phyloP scores from a whole-genome alignment of 306 rosid species.

The Hylodesmum podocarpum region DNA sequence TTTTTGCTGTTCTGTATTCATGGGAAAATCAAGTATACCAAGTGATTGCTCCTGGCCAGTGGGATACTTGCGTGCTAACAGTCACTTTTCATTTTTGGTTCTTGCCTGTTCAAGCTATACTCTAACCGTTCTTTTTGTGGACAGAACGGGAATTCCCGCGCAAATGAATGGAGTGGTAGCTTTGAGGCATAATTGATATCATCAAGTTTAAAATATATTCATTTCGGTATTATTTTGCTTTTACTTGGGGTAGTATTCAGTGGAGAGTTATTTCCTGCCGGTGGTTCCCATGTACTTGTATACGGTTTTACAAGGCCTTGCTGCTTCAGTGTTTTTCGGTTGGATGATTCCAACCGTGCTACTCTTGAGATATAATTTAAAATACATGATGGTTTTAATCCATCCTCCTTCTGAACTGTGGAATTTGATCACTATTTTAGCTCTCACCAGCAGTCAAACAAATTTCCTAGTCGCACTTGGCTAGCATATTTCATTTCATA shows the following conservation, averaged over 20 bases:
- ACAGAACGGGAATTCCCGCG: slow-evolving; percentile 29
- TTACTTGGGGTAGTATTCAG: slow-evolving; percentile 34
- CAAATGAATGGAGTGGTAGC: slow-evolving; percentile 33
- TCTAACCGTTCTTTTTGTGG: background rate
- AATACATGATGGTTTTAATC: slow-evolving; percentile 27
- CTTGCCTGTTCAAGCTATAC: background rate
- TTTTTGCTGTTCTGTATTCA: slow-evolving; percentile 1
- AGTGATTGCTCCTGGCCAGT: background rate
- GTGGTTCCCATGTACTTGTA: slow-evolving; percentile 41
- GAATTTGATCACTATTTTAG: background rate
- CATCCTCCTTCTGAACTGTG: background rate
- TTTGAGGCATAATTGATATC: slow-evolving; percentile 26
- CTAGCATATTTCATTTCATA: background rate
- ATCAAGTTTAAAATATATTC: slow-evolving; percentile 19
- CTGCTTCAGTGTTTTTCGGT: slow-evolving; percentile 28
- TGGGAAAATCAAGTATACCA: background rate
- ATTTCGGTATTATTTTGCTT: slow-evolving; percentile 16
- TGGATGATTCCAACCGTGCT: slow-evolving; percentile 30
- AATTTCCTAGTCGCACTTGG: slow-evolving; percentile 1
- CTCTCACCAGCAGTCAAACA: background rate
- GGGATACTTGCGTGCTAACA: background rate
- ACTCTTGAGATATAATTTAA: slow-evolving; percentile 5
- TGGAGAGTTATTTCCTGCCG: slow-evolving; percentile 30
- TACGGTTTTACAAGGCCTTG: slow-evolving; percentile 39
- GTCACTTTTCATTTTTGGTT: background rate